Conservation (phyloP, 2,329 filamentous ascomycete genomes). For the Didymella pinodella region DNA sequence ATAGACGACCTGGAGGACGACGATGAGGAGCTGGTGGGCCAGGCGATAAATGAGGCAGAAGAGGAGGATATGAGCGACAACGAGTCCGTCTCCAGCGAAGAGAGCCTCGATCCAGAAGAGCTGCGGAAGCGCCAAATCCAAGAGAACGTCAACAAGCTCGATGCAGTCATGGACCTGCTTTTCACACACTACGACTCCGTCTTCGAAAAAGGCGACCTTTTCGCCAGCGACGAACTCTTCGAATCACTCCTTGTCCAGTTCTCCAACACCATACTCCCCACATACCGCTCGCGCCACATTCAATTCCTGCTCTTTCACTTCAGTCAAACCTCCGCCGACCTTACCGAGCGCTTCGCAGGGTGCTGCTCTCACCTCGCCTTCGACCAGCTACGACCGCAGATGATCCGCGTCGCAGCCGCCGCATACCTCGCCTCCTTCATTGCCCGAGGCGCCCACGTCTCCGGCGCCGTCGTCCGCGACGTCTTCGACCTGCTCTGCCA, state of each 20-base stretch:
- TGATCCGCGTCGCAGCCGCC: conserved; percentile 82
- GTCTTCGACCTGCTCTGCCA: conserved; percentile 81
- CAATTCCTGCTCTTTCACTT: conserved; percentile 98
- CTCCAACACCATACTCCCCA: conserved; percentile 84
- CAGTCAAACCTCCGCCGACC: conserved; percentile 78
- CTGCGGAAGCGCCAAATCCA: conserved; percentile 74
- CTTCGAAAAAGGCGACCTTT: conserved; percentile 71
- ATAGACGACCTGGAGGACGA: conserved; percentile 93
- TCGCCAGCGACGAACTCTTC: conserved; percentile 75
- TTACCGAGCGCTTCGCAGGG: conserved; percentile 84
- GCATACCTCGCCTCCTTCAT: conserved; percentile 96
- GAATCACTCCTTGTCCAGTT: conserved; percentile 86
- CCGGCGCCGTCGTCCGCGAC: conserved; percentile 76
- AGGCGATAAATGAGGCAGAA: conserved; percentile 57
- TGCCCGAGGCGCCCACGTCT: conserved; percentile 84
- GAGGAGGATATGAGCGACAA: conserved; percentile 69
- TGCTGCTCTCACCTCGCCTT: conserved; percentile 77
- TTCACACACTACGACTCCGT: conserved; percentile 82
- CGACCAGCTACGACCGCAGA: conserved; percentile 68
- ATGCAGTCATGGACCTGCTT: conserved; percentile 85
- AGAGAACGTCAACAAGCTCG: conserved; percentile 88
- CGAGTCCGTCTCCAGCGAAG: conserved; percentile 75
- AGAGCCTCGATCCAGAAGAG: conserved; percentile 64
- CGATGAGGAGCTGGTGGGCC: conserved; percentile 73
- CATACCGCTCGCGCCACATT: conserved; percentile 88